Conservation (phyloP, 2,329 filamentous ascomycete species). For the Aspergillus texensis region DNA sequence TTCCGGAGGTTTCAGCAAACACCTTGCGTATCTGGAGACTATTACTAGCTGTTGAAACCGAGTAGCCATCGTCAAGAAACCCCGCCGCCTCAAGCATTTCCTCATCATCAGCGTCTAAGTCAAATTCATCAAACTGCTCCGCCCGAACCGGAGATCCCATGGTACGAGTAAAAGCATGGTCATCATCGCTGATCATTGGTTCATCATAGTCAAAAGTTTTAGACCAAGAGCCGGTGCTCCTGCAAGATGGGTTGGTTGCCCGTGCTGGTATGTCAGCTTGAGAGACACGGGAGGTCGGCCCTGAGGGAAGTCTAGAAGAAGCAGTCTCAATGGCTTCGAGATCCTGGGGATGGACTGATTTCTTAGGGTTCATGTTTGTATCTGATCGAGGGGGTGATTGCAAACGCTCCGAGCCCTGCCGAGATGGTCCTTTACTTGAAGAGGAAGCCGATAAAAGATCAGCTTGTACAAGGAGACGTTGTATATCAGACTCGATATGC, state of each 20-base stretch:
- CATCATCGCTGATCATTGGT: constrained; percentile 25
- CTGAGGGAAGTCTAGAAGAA: constrained; percentile 8
- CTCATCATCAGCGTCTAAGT: constrained; percentile 47
- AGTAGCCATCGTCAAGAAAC: constrained; percentile 35
- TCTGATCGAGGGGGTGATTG: not conserved
- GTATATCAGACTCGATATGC: constrained; percentile 38
- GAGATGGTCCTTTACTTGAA: not conserved
- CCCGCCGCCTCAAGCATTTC: constrained; percentile 50
- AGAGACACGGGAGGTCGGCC: constrained; percentile 3
- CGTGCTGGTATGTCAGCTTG: constrained; percentile 6
- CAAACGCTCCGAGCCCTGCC: not conserved
- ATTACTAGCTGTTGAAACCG: constrained; percentile 16
- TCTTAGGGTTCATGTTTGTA: not conserved
- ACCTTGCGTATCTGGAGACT: constrained; percentile 33
- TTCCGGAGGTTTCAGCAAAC: constrained; percentile 47
- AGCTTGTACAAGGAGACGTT: constrained; percentile 33
- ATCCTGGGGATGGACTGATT: not conserved
- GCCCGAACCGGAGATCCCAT: constrained; percentile 42
- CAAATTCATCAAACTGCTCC: constrained; percentile 42
- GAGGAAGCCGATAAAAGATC: constrained; percentile 27
- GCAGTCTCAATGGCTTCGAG: not conserved
- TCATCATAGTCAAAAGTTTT: constrained; percentile 25
- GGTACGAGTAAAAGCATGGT: constrained; percentile 39
- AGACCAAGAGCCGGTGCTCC: constrained; percentile 4
- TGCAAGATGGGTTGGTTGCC: constrained; percentile 6